Evolutionary conservation across 768 basidiomycete genomes (phyloP), one percentile per base, ranked within the genome.

Genomic region (Ephemerocybe angulata): DNA sequence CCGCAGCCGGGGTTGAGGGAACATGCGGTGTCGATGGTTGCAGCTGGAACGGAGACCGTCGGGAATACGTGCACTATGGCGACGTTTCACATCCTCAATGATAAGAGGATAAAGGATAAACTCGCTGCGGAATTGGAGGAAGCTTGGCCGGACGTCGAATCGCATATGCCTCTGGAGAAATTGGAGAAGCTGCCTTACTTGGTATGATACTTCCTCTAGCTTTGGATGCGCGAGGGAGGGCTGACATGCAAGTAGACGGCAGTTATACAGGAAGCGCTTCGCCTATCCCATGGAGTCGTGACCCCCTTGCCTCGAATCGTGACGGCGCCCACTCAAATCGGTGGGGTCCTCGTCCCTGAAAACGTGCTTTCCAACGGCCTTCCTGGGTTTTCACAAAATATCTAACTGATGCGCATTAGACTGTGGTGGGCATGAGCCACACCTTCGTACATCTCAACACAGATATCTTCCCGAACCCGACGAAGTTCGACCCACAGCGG

Each of bases 151-250:
- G 72, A 76, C 17, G 63, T 64, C 22, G 67, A 74, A 6, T 28
- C 50, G n/a, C 53, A 50, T 3, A 59, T 72, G 4, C 56, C 62
- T 3, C 67, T 67, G 25, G 76, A 76, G 54, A 65, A 54, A 2
- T 60, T 79, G 40, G 77, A 80, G 59, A 76, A 73, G 56, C 41
- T 80, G 30, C 74, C 78, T 15, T 80, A 77, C 59, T 65, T 80
- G n/a, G 77, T 79, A 53, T 58, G 75, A n/a, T n/a, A n/a, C n/a
- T n/a, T n/a, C n/a, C n/a, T n/a, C n/a, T n/a, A n/a, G n/a, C n/a
- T n/a, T n/a, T n/a, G n/a, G n/a, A n/a, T n/a, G n/a, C n/a, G n/a
- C n/a, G n/a, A n/a, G n/a, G n/a, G n/a, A n/a, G n/a, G n/a, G n/a
- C n/a, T n/a, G n/a, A 42, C 46, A 22, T 35, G 28, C 21, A 6